A percentile compares a stretch with the other conserved stretches of the same genome.
Evolutionary conservation across 495 filamentous ascomycete species (phyloP).

Genomic region (Penicillium herquei): DNA sequence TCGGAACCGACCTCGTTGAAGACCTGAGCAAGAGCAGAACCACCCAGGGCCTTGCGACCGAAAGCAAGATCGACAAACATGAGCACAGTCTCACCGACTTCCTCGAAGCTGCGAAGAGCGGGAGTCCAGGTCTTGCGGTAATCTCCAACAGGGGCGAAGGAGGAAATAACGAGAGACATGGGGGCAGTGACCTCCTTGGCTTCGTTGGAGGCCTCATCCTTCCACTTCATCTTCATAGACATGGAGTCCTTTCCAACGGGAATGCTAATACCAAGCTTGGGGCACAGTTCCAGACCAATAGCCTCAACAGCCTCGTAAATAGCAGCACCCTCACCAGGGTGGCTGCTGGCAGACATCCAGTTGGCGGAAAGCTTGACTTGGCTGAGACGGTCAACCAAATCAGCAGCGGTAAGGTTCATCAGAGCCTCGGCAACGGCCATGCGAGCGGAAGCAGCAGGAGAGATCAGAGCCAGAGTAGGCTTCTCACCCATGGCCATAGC

Average conservation of each 20-base stretch:
- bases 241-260: slow-evolving; percentile 98
- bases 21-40: slow-evolving; percentile 89
- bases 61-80: slow-evolving; percentile 88
- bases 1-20: slow-evolving; percentile 83
- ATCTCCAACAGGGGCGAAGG: slow-evolving; percentile 80
- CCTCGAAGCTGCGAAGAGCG: slow-evolving; percentile 74
- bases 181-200: slow-evolving; percentile 87
- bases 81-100: slow-evolving; percentile 85
- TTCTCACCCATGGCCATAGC: slow-evolving; percentile 98
- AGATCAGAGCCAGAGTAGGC: slow-evolving; percentile 86
- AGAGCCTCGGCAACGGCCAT: slow-evolving; percentile 97
- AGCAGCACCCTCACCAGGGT: slow-evolving; percentile 90
- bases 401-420: slow-evolving; percentile 86
- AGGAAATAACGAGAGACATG: slow-evolving; percentile 83
- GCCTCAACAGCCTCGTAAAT: slow-evolving; percentile 94
- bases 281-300: slow-evolving; percentile 84
- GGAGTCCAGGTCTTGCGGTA: slow-evolving; percentile 91
- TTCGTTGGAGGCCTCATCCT: slow-evolving; percentile 63
- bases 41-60: slow-evolving; percentile 77
- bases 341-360: slow-evolving; percentile 96
- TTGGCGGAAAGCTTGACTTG: slow-evolving; percentile 89
- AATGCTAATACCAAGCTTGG: slow-evolving; percentile 82
- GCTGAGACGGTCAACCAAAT: slow-evolving; percentile 71
- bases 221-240: slow-evolving; percentile 98
- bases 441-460: slow-evolving; percentile 84